phyloP scores from a whole-genome alignment of 2,329 filamentous ascomycete genomes.

The Elsinoe perseae region DNA sequence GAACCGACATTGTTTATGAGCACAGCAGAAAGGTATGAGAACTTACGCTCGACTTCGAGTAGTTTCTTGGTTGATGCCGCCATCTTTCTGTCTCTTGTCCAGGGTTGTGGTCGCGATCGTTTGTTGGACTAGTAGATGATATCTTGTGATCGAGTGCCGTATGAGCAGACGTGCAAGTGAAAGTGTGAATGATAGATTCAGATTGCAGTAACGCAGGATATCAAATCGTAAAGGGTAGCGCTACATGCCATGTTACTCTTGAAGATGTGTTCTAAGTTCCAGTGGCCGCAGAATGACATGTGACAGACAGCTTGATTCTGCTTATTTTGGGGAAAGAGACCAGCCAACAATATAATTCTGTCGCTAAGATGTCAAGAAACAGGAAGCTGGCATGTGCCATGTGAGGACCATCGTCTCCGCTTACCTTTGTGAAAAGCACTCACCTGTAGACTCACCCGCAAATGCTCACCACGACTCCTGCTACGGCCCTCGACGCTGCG shows the following conservation, averaged over 20 bases:
- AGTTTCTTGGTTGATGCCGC: constrained; percentile 6
- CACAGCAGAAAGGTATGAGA: constrained; percentile 15
- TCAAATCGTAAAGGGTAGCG: no score
- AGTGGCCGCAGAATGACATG: no score
- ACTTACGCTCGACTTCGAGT: constrained; percentile 22
- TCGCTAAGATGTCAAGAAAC: no score
- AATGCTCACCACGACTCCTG: not conserved
- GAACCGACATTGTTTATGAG: not conserved
- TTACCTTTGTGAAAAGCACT: not conserved
- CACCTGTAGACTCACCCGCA: not conserved
- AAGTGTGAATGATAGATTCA: not conserved
- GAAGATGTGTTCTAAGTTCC: no score
- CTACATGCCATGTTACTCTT: no score
- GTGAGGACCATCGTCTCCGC: not conserved
- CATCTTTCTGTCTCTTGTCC: not conserved
- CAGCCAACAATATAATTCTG: no score
- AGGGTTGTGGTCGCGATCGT: not conserved
- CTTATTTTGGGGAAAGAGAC: no score
- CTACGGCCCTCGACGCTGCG: not conserved
- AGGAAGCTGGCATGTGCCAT: not conserved
- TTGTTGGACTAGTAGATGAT: no score
- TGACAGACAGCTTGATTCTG: no score
- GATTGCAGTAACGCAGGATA: no score
- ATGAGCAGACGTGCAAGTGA: no score
- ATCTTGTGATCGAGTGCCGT: no score